phyloP scores from a whole-genome alignment of 768 basidiomycete genomes.

The Chalciporus sphaerocephalus region DNA sequence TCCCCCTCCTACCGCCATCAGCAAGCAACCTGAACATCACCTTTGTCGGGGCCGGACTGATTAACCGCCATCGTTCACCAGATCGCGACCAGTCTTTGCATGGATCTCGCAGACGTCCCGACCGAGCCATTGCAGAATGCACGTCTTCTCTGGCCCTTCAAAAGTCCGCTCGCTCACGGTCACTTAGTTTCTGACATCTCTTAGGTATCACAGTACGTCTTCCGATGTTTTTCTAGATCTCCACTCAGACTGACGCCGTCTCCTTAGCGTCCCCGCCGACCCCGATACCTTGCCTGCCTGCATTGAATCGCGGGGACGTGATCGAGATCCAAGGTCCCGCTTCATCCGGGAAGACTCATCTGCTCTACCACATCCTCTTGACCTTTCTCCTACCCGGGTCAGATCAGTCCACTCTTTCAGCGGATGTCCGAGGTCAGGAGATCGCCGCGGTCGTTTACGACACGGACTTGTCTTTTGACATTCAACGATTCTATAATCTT shows the following conservation, averaged over 20 bases:
- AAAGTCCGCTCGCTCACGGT: slow-evolving; percentile 6
- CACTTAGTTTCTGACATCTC: slow-evolving; percentile 42
- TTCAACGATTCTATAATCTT: slow-evolving; percentile 49
- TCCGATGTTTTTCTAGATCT: not conserved
- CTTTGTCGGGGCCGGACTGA: not conserved
- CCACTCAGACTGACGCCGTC: slow-evolving; percentile 28
- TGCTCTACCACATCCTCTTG: slow-evolving; percentile 63
- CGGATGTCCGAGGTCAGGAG: slow-evolving; percentile 52
- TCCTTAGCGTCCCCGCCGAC: slow-evolving; percentile 28
- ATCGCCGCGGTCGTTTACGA: slow-evolving; percentile 69
- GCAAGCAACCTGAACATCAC: not conserved
- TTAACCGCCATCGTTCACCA: not conserved
- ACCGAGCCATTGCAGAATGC: slow-evolving; percentile 35
- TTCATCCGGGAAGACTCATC: slow-evolving; percentile 71
- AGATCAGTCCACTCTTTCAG: slow-evolving; percentile 18
- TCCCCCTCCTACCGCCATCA: not conserved
- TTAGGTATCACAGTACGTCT: slow-evolving; percentile 38
- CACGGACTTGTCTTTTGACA: slow-evolving; percentile 61
- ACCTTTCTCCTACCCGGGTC: slow-evolving; percentile 51
- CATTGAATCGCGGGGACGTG: slow-evolving; percentile 53
- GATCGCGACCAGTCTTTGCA: not conserved
- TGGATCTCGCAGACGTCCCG: slow-evolving; percentile 28
- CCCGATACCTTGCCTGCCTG: slow-evolving; percentile 17
- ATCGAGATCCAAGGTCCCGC: slow-evolving; percentile 76
- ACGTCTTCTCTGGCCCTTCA: slow-evolving; percentile 11